These are phyloP conservation scores for Psilocybe sp. DNA, from an alignment of 768 basidiomycete species.

Conservation along the genomic window DNA sequence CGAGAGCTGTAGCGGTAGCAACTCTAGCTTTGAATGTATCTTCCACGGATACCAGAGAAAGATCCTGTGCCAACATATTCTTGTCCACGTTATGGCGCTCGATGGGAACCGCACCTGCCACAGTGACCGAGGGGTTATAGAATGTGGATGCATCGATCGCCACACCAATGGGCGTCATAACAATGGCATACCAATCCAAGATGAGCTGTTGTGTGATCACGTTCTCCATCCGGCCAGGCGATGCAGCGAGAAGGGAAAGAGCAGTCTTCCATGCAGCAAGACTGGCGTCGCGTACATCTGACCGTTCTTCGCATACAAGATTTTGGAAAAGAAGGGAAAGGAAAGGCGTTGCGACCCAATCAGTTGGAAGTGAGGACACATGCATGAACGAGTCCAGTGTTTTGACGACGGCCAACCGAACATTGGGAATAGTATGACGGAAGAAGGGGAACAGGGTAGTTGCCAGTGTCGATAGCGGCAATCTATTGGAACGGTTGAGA, in stretches of 20 bases:
- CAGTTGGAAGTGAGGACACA: constrained; percentile 66
- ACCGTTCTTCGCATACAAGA: constrained; percentile 85
- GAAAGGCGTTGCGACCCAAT: constrained; percentile 80
- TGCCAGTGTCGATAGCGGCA: constrained; percentile 78
- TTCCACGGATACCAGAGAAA: constrained; percentile 77
- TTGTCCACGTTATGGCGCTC: constrained; percentile 95
- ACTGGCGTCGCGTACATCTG: constrained; percentile 76
- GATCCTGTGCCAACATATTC: constrained; percentile 89
- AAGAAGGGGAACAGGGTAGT: constrained; percentile 94
- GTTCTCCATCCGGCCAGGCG: constrained; percentile 46
- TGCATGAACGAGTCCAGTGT: constrained; percentile 86
- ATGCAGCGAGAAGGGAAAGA: constrained; percentile 48
- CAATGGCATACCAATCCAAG: constrained; percentile 80
- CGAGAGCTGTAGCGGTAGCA: constrained; percentile 74
- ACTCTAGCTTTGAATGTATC: constrained; percentile 77
- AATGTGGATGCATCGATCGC: constrained; percentile 71
- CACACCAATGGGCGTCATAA: constrained; percentile 88
- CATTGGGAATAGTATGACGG: constrained; percentile 92
- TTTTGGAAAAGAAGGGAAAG: constrained; percentile 91
- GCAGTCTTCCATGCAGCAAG: constrained; percentile 73
- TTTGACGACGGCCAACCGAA: constrained; percentile 89
- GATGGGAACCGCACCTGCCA: constrained; percentile 41
- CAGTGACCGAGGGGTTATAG: constrained; percentile 54
- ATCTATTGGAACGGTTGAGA: constrained; percentile 37
- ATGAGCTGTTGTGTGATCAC: constrained; percentile 57